These are phyloP conservation scores for Climacium dendroides DNA, from an alignment of 225 moss, liverwort and hornwort genomes.

Conservation along the genomic window DNA sequence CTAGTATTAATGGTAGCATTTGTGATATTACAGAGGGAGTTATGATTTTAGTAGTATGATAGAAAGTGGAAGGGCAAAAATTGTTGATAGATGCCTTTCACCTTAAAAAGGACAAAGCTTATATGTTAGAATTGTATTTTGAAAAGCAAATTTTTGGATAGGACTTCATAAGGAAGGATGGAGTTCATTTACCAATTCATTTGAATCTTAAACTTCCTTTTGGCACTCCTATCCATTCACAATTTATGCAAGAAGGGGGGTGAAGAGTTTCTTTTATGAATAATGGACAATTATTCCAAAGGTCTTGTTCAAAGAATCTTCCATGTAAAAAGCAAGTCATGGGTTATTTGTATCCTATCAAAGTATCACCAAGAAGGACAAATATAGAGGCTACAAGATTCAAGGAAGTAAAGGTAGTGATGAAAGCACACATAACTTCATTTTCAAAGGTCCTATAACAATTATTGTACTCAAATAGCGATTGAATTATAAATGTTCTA, in stretches of 20 bases:
- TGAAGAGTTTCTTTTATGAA: not conserved
- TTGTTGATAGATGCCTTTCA: not conserved
- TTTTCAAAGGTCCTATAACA: not conserved
- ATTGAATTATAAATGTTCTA: not conserved
- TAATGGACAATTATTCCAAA: not conserved
- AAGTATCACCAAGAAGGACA: not conserved
- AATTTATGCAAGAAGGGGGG: not conserved
- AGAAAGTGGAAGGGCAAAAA: not conserved
- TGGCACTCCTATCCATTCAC: not conserved
- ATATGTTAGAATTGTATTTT: not conserved
- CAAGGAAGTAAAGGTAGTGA: not conserved
- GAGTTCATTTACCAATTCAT: not conserved
- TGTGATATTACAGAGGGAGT: too few species aligned
- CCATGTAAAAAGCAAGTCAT: rapidly evolving
- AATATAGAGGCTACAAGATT: rapidly evolving
- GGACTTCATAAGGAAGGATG: not conserved
- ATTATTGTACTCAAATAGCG: not conserved
- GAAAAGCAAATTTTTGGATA: not conserved
- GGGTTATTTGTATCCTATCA: not conserved
- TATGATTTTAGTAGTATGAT: too few species aligned
- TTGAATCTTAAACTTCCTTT: not conserved
- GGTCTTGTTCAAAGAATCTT: not conserved
- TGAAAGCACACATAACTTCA: not conserved
- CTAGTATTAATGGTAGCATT: too few species aligned
- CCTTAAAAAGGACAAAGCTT: not conserved